Percentiles rank a stretch among this genome's conserved stretches.
These are phyloP conservation scores for Schwanniomyces polymorphus DNA, from an alignment of 805 yeast genomes.

Conservation along the genomic window DNA sequence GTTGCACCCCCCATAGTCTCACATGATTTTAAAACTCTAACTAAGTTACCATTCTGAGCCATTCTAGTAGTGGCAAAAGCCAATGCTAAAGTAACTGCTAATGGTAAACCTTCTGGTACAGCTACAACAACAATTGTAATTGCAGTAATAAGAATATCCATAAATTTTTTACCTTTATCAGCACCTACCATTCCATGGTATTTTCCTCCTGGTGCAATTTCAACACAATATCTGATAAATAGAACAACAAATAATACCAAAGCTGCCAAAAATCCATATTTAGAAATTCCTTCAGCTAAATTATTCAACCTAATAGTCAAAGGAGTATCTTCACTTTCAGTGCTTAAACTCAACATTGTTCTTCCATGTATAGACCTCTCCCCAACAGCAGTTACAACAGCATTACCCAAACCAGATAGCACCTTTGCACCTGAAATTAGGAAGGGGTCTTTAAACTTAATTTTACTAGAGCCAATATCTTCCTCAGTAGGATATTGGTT, in stretches of 20 bases:
- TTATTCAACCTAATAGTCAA: slow-evolving; percentile 77
- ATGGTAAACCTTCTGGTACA: slow-evolving; percentile 98
- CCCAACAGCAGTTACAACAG: slow-evolving; percentile 90
- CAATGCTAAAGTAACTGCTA: slow-evolving; percentile 93
- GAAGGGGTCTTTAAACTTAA: slow-evolving; percentile 68
- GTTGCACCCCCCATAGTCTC: slow-evolving; percentile 99
- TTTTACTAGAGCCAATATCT: slow-evolving; percentile 41
- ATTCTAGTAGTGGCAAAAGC: slow-evolving; percentile 98
- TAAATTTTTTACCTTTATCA: slow-evolving; percentile 78
- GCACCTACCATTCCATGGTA: slow-evolving; percentile 53
- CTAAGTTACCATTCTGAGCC: slow-evolving; percentile 95
- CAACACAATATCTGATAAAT: slow-evolving; percentile 69
- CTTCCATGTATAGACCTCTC: slow-evolving; percentile 86
- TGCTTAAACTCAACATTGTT: slow-evolving; percentile 77
- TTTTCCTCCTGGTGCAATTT: slow-evolving; percentile 53
- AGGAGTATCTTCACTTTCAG: slow-evolving; percentile 84
- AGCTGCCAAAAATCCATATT: slow-evolving; percentile 88
- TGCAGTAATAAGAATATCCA: slow-evolving; percentile 86
- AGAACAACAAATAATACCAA: slow-evolving; percentile 75
- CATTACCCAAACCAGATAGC: slow-evolving; percentile 82
- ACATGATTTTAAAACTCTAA: slow-evolving; percentile 90
- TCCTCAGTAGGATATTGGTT: slow-evolving; percentile 24
- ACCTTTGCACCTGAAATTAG: slow-evolving; percentile 90
- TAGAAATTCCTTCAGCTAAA: slow-evolving; percentile 93
- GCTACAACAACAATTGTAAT: slow-evolving; percentile 95